Base-by-base conservation (phyloP, 495 filamentous ascomycete species). In the Penicillium salamii region DNA sequence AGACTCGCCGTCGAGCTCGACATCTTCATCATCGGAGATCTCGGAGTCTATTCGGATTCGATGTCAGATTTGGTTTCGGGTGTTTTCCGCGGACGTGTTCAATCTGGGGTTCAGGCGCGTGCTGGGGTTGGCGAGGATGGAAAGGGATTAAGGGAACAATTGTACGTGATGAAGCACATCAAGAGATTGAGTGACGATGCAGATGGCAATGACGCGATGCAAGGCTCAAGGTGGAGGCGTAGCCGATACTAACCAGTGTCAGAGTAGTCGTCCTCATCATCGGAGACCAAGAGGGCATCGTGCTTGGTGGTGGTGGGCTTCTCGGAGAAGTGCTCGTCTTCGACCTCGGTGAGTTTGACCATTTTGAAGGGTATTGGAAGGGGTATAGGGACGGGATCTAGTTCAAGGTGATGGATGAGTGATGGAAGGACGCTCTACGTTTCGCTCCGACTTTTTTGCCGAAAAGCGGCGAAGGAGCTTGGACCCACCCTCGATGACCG, bases 291-390 rank as follows among this genome's bases (percentile, higher is more conserved):
- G 44, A 77, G 65, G 42, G 69, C 66, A 46, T 75, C 66, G 61
- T 71, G 34, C 65, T 75, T 75, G 51, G 72, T 74, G 39, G 88
- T 79, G 37, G 78, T 75, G 56, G 87, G 84, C 69, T 88, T 87
- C 58, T 85, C 75, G 52, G 76, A 74, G 78, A 97, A 96, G 69
- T 93, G 89, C 75, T 95, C 91, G 67, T 98, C 93, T 53, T 91
- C 84, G 64, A 98, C 91, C 74, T 97, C 95, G 57, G 84, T 85
- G 56, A 98, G 88, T 72, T 95, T 88, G 66, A 98, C 93, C 93
- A 98, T 98, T 61, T 67, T 91, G 74, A 50, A 62, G 67, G 63
- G 32, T 59, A 49, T 32, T 39, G 40, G 40, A 50, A 45, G 35
- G 20, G 36, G 57, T 52, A 47, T 53, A 57, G 43, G 46, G 33